These are phyloP conservation scores for Lithocarpus polystachyus DNA, from an alignment of 306 rosid genomes.

Conservation along the genomic window DNA sequence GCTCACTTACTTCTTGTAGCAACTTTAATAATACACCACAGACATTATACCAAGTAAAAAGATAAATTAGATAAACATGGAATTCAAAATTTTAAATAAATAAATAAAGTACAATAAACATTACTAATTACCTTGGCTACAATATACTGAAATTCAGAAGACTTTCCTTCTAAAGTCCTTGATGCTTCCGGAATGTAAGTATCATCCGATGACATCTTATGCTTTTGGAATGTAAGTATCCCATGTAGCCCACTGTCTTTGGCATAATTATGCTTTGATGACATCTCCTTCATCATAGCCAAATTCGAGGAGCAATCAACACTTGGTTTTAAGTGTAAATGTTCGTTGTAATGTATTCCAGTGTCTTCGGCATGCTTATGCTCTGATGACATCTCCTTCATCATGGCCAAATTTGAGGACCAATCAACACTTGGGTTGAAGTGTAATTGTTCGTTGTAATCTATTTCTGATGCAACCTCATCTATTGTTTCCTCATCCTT, in stretches of 20 bases:
- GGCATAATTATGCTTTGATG: background rate
- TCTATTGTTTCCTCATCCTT: background rate
- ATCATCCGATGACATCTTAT: background rate
- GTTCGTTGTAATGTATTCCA: background rate
- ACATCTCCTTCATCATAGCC: background rate
- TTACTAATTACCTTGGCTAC: constrained; percentile 29
- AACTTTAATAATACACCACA: constrained; percentile 19
- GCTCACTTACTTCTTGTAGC: constrained; percentile 29
- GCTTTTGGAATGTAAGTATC: constrained; percentile 15
- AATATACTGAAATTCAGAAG: constrained; percentile 10
- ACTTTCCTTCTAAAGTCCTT: constrained; percentile 6
- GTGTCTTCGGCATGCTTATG: background rate
- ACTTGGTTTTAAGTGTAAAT: background rate
- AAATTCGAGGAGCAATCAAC: constrained; percentile 12
- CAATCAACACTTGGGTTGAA: background rate
- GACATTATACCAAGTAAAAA: background rate
- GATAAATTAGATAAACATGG: background rate
- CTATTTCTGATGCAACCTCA: background rate
- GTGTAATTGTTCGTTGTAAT: background rate
- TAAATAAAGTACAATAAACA: background rate
- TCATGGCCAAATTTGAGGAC: constrained; percentile 1
- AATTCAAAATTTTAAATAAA: background rate
- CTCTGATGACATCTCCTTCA: background rate
- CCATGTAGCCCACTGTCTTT: background rate
- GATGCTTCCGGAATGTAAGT: constrained; percentile 14